Evolutionary conservation across 768 basidiomycete species (phyloP).

Genomic region (Pulveroboletus sp.): DNA sequence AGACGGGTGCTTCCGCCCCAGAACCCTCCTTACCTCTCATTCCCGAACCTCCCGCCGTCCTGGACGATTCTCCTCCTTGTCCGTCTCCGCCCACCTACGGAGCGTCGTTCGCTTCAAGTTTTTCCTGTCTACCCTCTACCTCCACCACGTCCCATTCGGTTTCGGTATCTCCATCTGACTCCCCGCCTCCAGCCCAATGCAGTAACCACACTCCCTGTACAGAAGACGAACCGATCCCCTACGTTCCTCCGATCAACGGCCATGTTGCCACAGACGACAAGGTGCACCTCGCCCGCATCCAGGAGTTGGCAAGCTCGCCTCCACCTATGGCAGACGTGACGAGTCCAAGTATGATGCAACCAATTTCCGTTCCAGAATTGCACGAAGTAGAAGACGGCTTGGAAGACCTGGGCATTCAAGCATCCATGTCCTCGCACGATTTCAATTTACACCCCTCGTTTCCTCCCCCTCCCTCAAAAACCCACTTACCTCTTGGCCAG

Average conservation of each 20-base stretch:
- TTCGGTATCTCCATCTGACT: slow-evolving; percentile 13
- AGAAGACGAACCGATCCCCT: slow-evolving; percentile 24
- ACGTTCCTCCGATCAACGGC: slow-evolving; percentile 37
- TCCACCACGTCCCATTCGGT: slow-evolving; percentile 5
- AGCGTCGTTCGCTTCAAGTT: slow-evolving; percentile 21
- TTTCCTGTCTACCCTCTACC: slow-evolving; percentile 1
- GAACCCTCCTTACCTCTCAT: not conserved
- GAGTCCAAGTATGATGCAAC: slow-evolving; percentile 11
- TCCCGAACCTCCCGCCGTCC: slow-evolving; percentile 1
- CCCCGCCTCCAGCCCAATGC: slow-evolving; percentile 4
- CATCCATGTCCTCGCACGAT: slow-evolving; percentile 7
- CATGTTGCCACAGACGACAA: slow-evolving; percentile 70
- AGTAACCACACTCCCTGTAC: not conserved
- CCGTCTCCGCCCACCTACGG: slow-evolving; percentile 46
- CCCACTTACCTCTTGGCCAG: slow-evolving; percentile 36
- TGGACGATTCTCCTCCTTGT: slow-evolving; percentile 20
- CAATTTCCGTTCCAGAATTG: slow-evolving; percentile 51
- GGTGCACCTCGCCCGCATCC: slow-evolving; percentile 48
- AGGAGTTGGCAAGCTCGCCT: slow-evolving; percentile 51
- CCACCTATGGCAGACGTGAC: slow-evolving; percentile 24
- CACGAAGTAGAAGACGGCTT: slow-evolving; percentile 46
- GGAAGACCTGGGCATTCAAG: slow-evolving; percentile 9
- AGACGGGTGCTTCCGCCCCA: slow-evolving; percentile 5
- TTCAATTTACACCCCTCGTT: slow-evolving; percentile 20
- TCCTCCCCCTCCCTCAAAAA: slow-evolving; percentile 37